A percentile compares a stretch with the other conserved stretches of the same genome.
phyloP scores from a whole-genome alignment of 495 filamentous ascomycete genomes.

The Annulohypoxylon nitens region DNA sequence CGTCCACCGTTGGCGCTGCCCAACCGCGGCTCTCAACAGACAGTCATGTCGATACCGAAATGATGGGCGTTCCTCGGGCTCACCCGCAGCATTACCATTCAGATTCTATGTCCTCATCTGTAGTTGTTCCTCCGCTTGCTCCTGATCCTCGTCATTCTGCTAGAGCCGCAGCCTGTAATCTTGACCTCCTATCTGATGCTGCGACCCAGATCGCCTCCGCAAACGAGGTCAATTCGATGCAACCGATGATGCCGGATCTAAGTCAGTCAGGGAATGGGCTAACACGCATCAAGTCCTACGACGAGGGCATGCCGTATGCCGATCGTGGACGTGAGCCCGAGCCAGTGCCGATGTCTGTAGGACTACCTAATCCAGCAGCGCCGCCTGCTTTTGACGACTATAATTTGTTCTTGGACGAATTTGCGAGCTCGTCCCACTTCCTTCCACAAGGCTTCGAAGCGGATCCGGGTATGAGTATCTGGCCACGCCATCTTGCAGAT shows the following conservation, averaged over 20 bases:
- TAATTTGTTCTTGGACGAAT: slow-evolving; percentile 67
- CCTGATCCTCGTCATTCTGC: slow-evolving; percentile 58
- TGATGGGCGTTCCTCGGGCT: slow-evolving; percentile 57
- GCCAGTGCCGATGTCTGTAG: slow-evolving; percentile 54
- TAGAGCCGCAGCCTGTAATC: slow-evolving; percentile 63
- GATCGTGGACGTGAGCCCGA: slow-evolving; percentile 60
- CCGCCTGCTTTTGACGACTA: slow-evolving; percentile 61
- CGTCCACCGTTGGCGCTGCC: slow-evolving; percentile 56
- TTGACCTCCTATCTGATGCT: slow-evolving; percentile 65
- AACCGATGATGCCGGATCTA: slow-evolving; percentile 61
- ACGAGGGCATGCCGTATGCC: slow-evolving; percentile 57
- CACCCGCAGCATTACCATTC: slow-evolving; percentile 55
- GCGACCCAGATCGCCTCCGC: slow-evolving; percentile 64
- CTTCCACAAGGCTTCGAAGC: slow-evolving; percentile 62
- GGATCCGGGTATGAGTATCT: slow-evolving; percentile 61
- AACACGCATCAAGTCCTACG: slow-evolving; percentile 61
- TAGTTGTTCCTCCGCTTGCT: slow-evolving; percentile 53
- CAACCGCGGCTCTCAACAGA: slow-evolving; percentile 55
- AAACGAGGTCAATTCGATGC: slow-evolving; percentile 63
- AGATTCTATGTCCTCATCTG: slow-evolving; percentile 55
- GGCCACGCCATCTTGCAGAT: slow-evolving; percentile 56
- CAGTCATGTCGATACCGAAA: slow-evolving; percentile 58
- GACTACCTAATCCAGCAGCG: slow-evolving; percentile 56
- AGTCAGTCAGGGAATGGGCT: slow-evolving; percentile 54
- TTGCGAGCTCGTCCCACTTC: slow-evolving; percentile 61